Base-by-base conservation (phyloP, 371 early-diverging fungal genomes). In the Coemansia sp. region DNA sequence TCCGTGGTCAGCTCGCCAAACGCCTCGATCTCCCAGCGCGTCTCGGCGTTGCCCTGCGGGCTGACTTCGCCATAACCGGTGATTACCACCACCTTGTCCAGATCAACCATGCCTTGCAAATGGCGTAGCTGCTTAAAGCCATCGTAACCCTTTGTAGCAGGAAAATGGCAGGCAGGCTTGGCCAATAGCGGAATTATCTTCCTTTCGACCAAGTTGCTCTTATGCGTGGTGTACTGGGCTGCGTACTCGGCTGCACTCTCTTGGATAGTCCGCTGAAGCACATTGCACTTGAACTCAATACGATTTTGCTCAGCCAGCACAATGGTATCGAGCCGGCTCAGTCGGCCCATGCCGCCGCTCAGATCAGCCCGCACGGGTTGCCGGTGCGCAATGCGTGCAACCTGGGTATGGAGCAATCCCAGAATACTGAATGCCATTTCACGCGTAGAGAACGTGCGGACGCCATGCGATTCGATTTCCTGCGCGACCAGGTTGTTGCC, bases 11-110 rank as follows among this genome's bases (percentile, higher is more conserved):
- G 89, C 74, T 93, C 88, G 63, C 95, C 96, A 57, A 81, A 68
- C 63, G 91, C 87, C 78, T 92, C 94, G 91, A 95, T 93, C 78
- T 95, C 96, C 96, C 96, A 96, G 61, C 96, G 91, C 59, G 94
- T 94, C 67, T 94, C 85, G 43, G 90, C 86, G 63, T 92, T 90
- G 78, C 95, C 95, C 84, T 87, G 93, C 26, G 97, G 97, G 7
- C 95, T 93, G 8, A 96, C 94, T 79, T 96, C 97, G 76, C 90
- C 90, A 69, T 90, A 94, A 63, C 97, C 97, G 64, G 94, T 91
- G 49, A 94, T 88, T 50, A 96, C 95, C 47, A 94, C 88, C 7
- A 91, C 90, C 81, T 93, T 88, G 59, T 94, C 94, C 53, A 96
- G 83, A 75, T 94, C 94, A 11, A 96, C 78, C 87, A 92, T 85